Base-by-base conservation (phyloP, 1,284 basidiomycete genomes). In the Xanthoconium separans region DNA sequence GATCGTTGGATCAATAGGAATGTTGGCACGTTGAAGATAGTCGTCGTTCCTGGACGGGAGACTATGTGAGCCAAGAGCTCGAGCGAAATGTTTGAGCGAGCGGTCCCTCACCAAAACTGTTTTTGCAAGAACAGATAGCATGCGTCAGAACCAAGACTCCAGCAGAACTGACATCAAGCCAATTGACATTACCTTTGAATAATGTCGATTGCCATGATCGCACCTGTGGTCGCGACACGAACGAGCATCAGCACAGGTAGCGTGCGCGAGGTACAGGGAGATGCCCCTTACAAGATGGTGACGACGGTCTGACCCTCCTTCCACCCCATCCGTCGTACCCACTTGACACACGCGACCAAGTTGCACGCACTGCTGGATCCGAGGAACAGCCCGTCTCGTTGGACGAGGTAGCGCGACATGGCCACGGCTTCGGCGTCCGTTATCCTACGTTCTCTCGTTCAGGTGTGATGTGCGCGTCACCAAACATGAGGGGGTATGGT, bases 301-400 rank as follows among this genome's bases (percentile, higher is more conserved):
- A 92, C 91, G 36, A 96, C 65, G 8, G 77, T 77, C 71, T 87
- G 76, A 43, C 86, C 79, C 41, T 84, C 74, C 31, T 72, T 74
- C 85, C 85, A 88, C 8, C 81, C 82, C 76, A 88, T 80, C 61
- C 82, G 82, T 63, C 86, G 87, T 1, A 82, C 85, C 6, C 93
- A 75, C 61, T 88, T 87, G 12, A 98, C 81, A 59, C 90, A 93
- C 1, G 95, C 92, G 15, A 98, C 85, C 33, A 98, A 80, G 68
- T 99, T 99, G 66, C 95, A 97, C 0, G 97, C 96, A 61, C 93
- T 95, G 53, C 93, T 97, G 0, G 94, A 98, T 6, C 97, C 97
- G 22, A 99, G 77, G 74, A 98, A 98, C 11, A 99, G 76, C 0
- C 96, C 97, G 61, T 99, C 97, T 54, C 93, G 77, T 46, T 85